phyloP scores from a whole-genome alignment of 83 land plant species.

The Picea mariana region DNA sequence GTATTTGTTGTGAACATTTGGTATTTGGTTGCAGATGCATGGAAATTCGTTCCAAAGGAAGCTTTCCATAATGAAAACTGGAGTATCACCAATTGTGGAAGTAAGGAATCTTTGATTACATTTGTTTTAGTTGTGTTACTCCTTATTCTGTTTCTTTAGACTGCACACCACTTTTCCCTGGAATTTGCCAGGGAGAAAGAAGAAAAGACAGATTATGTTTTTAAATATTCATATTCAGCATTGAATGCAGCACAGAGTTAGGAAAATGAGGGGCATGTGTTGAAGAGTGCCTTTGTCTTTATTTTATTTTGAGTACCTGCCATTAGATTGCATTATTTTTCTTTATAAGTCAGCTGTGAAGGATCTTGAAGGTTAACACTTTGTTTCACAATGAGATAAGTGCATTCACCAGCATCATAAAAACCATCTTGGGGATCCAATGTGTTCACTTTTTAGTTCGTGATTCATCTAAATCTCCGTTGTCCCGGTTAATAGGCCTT shows the following conservation, averaged over 20 bases:
- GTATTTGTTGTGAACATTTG: neutral
- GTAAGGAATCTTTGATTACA: conserved; percentile 35
- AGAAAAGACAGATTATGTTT: neutral
- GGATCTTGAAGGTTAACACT: neutral
- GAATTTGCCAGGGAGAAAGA: neutral
- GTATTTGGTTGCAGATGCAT: conserved; percentile 60
- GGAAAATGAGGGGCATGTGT: neutral
- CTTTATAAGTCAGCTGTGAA: neutral
- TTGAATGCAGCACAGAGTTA: neutral
- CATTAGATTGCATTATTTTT: no score
- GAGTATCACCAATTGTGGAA: conserved; percentile 55
- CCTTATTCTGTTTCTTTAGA: neutral
- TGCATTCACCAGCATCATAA: neutral
- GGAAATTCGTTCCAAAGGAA: conserved; percentile 84
- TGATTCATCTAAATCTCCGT: no score
- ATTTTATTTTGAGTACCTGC: neutral
- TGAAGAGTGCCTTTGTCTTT: neutral
- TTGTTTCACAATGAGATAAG: neutral
- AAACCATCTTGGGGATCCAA: neutral
- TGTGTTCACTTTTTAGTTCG: no score
- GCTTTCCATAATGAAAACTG: conserved; percentile 76
- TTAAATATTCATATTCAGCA: neutral
- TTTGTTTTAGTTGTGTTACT: neutral
- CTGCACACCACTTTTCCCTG: neutral
- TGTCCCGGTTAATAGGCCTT: no score